phyloP scores from a whole-genome alignment of 495 filamentous ascomycete species.

The Trichoderma reesei region DNA sequence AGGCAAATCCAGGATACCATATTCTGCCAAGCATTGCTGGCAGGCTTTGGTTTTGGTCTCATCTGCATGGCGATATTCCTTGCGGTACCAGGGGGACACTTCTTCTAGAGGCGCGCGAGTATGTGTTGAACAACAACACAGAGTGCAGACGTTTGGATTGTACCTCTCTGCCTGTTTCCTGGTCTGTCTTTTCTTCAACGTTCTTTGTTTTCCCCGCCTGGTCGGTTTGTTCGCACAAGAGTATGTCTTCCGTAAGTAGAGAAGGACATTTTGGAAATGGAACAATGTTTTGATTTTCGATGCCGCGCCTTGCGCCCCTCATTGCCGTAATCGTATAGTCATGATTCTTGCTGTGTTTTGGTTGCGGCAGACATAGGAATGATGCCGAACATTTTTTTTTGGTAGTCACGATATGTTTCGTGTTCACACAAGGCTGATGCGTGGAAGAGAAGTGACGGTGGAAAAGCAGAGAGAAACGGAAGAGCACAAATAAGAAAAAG shows the following conservation, averaged over 20 bases:
- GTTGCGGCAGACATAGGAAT: no score
- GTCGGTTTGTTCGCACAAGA: neutral
- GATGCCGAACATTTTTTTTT: no score
- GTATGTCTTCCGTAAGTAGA: neutral
- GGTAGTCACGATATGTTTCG: no score
- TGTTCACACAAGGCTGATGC: no score
- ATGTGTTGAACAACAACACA: neutral
- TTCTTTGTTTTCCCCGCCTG: no score
- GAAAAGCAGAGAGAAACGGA: no score
- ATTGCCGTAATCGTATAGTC: neutral
- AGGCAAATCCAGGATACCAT: conserved; percentile 69
- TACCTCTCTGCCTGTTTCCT: neutral
- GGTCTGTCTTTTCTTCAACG: neutral
- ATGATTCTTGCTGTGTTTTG: no score
- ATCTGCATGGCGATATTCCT: conserved; percentile 38
- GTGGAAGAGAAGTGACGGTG: no score
- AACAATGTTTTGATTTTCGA: neutral
- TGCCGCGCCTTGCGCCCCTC: neutral
- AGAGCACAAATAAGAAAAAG: no score
- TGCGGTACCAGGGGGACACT: conserved; percentile 31
- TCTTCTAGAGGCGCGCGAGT: conserved; percentile 25
- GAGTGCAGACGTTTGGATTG: neutral
- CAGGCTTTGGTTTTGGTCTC: conserved; percentile 25
- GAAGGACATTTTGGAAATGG: neutral
- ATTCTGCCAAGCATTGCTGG: conserved; percentile 49